Conservation (phyloP, 805 yeast genomes). For the Cyberlindnera mycetangii region DNA sequence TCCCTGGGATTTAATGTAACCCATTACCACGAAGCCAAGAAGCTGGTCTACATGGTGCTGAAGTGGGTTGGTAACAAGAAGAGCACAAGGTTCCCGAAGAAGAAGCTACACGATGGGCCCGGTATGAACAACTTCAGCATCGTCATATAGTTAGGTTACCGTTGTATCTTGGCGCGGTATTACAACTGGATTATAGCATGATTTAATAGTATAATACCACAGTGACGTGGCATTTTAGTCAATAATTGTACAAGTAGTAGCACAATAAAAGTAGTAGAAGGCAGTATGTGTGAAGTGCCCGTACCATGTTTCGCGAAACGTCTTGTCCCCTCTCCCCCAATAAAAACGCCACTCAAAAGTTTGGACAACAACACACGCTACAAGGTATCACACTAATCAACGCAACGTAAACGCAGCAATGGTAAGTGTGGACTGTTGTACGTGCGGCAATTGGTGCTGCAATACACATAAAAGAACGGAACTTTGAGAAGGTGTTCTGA, state of each 20-base stretch:
- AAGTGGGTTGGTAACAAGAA: constrained; percentile 40
- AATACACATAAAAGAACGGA: too few relatives aligned
- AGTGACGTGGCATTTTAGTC: too few relatives aligned
- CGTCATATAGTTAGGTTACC: constrained; percentile 20
- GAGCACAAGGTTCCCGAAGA: constrained; percentile 32
- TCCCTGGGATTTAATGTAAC: constrained; percentile 56
- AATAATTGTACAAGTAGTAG: too few relatives aligned
- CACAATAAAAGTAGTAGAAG: too few relatives aligned
- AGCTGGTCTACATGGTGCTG: constrained; percentile 71
- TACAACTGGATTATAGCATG: too few relatives aligned
- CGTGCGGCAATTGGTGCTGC: too few relatives aligned
- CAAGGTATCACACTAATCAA: too few relatives aligned
- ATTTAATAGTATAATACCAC: too few relatives aligned
- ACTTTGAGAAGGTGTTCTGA: too few relatives aligned
- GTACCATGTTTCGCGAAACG: neutral
- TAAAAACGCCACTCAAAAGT: neutral
- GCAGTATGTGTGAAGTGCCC: constrained; percentile 7
- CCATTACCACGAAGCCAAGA: constrained; percentile 56
- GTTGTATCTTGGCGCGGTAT: neutral
- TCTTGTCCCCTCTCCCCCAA: neutral
- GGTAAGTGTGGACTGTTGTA: too few relatives aligned
- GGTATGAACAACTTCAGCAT: constrained; percentile 71
- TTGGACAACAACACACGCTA: neutral
- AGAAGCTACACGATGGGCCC: constrained; percentile 53
- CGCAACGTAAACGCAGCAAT: too few relatives aligned